Base-by-base conservation (phyloP, 441 rosid genomes). In the Dalechampia spathulata region DNA sequence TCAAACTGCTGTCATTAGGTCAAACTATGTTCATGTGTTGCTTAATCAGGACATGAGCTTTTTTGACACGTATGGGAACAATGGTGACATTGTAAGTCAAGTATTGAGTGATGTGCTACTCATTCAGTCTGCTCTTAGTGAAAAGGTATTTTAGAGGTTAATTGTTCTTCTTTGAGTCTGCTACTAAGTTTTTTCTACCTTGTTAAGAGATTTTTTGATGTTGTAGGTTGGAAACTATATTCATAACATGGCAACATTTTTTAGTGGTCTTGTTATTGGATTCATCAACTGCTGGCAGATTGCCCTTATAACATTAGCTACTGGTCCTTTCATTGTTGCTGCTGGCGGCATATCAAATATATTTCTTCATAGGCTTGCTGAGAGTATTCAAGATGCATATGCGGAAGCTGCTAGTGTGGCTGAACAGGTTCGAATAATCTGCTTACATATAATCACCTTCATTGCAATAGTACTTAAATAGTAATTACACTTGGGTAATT, bases 31-130 rank as follows among this genome's bases (percentile, higher is more conserved):
- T 52, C 86, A 89, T 72, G 99, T 93, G 20, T 70, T 93, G 46
- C 83, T 93, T 62, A 93, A 93, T 79, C 99, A 93, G 69, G 99
- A 93, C 70, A 93, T 93, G 99, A 93, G 99, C 67, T 93, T 93
- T 78, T 93, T 93, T 64, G 96, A 93, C 70, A 89, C 96, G 1
- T 93, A 89, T 50, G 99, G 99, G 55, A 90, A 92, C 63, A 93
- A 93, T 66, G 99, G 99, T 57, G 99, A 93, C 77, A 89, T 93
- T 72, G 99, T 93, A 55, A 93, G 99, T 73, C 99, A 93, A 82
- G 99, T 93, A 37, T 77, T 93, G 71, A 89, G 99, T 65, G 99
- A 93, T 75, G 99, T 93, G 67, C 71, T 93, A 39, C 99, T 93
- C 64, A 89, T 93, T 76, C 99, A 93, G 73, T 89, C 99, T 64